Conservation (phyloP, 495 filamentous ascomycete species). For the Ramalina intermedia region DNA sequence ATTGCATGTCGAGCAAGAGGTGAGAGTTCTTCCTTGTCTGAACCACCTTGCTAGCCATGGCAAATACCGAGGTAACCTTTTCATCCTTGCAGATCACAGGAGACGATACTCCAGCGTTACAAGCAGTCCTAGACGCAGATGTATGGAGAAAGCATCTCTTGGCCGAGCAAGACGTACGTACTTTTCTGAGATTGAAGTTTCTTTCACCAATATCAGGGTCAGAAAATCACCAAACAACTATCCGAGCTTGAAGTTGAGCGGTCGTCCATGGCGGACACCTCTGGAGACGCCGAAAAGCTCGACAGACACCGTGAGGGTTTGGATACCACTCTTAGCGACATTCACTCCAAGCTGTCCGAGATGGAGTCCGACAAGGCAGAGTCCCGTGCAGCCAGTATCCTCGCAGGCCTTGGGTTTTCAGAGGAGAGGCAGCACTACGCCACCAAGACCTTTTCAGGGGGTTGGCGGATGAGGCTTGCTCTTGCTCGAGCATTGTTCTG, state of each 20-base stretch:
- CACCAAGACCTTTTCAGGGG: slow-evolving; percentile 96
- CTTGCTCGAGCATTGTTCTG: slow-evolving; percentile 93
- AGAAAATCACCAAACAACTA: slow-evolving; percentile 77
- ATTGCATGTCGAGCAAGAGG: slow-evolving; percentile 97
- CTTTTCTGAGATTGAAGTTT: neutral
- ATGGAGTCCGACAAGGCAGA: slow-evolving; percentile 99
- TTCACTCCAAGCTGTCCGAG: slow-evolving; percentile 83
- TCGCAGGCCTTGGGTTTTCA: slow-evolving; percentile 95
- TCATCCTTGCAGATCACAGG: slow-evolving; percentile 55
- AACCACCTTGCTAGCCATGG: neutral
- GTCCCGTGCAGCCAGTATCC: slow-evolving; percentile 82
- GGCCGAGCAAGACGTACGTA: slow-evolving; percentile 66
- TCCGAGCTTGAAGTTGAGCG: slow-evolving; percentile 67
- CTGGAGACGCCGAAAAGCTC: slow-evolving; percentile 65
- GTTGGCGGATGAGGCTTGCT: slow-evolving; percentile 98
- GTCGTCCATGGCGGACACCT: slow-evolving; percentile 68
- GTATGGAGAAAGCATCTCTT: slow-evolving; percentile 97
- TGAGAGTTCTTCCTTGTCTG: slow-evolving; percentile 22
- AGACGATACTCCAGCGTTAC: slow-evolving; percentile 88
- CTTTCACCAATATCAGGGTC: slow-evolving; percentile 7
- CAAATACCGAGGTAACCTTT: neutral
- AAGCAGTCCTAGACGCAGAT: slow-evolving; percentile 94
- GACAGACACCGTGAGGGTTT: slow-evolving; percentile 80
- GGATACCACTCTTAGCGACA: slow-evolving; percentile 76
- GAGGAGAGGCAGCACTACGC: slow-evolving; percentile 80